Evolutionary conservation across 169 alveolate genomes (phyloP).

Genomic region (Eimeria zaria): DNA sequence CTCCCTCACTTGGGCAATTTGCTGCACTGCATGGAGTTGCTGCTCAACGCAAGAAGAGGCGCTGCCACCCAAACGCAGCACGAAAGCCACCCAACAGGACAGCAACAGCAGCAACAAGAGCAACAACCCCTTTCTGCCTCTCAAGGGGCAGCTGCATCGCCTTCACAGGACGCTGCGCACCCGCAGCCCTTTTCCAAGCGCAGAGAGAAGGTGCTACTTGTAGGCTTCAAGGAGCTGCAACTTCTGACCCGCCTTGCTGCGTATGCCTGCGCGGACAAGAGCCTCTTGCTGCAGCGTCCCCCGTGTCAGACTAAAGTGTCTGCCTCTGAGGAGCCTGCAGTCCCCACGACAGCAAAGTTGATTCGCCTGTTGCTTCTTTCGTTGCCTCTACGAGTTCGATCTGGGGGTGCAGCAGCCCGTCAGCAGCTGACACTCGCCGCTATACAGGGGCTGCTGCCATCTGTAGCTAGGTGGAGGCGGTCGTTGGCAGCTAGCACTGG

Average conservation of each 20-base stretch:
- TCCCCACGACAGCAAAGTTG: conserved; percentile 60
- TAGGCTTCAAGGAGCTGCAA: conserved; percentile 81
- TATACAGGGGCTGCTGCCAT: conserved; percentile 50
- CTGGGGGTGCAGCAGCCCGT: conserved; percentile 75
- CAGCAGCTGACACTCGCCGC: conserved; percentile 63
- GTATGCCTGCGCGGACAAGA: conserved; percentile 45
- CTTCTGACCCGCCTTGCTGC: conserved; percentile 81
- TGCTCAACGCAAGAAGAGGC: conserved; percentile 61
- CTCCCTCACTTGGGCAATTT: conserved; percentile 53
- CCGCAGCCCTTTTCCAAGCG: conserved; percentile 17
- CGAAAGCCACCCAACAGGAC: background rate
- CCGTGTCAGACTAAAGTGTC: background rate
- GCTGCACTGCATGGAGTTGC: conserved; percentile 69
- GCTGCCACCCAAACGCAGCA: background rate
- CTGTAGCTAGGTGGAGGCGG: conserved; percentile 61
- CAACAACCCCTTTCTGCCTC: background rate
- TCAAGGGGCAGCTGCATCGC: background rate
- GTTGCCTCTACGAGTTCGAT: conserved; percentile 46
- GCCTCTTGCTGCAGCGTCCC: background rate
- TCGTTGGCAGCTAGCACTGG: background rate
- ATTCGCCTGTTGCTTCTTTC: conserved; percentile 61
- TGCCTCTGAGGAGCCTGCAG: background rate
- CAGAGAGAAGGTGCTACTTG: conserved; percentile 41
- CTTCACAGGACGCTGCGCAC: background rate
- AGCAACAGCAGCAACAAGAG: no score